phyloP scores from a whole-genome alignment of 805 yeast genomes.

The Candida pseudoglaebosa region DNA sequence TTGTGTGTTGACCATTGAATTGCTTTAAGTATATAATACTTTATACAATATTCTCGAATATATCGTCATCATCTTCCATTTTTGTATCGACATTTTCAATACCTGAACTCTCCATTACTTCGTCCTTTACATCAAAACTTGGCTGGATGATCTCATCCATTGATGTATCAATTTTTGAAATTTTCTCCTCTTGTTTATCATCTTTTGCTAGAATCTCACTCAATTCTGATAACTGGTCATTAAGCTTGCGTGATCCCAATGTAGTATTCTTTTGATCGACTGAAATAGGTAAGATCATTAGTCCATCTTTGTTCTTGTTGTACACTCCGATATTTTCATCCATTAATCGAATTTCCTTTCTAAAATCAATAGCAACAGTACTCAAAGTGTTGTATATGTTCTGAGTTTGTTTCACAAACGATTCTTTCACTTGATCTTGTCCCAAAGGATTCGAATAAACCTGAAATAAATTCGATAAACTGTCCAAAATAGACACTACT shows the following conservation, averaged over 20 bases:
- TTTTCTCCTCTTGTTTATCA: not conserved
- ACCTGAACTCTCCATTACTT: conserved; percentile 5
- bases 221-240: conserved; percentile 37
- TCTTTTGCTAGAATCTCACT: conserved; percentile 11
- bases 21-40: too few species aligned
- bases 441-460: conserved; percentile 28
- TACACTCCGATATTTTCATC: conserved; percentile 55
- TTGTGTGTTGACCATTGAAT: too few species aligned
- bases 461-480: conserved; percentile 45
- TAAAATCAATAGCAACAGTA: conserved; percentile 51
- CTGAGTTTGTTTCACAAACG: conserved; percentile 42
- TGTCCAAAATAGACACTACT: conserved; percentile 48
- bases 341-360: conserved; percentile 63
- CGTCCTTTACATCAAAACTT: conserved; percentile 1
- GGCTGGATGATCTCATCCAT: not conserved
- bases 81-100: not conserved
- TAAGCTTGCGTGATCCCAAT: conserved; percentile 57
- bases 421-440: conserved; percentile 26
- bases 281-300: conserved; percentile 61
- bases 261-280: conserved; percentile 69
- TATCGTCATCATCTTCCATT: conserved; percentile 7
- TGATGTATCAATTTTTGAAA: not conserved
- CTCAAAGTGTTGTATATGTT: conserved; percentile 54
- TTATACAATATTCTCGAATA: conserved; percentile 6
- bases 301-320: conserved; percentile 38